These are phyloP conservation scores for Penicillium bovifimosum DNA, from an alignment of 495 filamentous ascomycete species.

Conservation along the genomic window DNA sequence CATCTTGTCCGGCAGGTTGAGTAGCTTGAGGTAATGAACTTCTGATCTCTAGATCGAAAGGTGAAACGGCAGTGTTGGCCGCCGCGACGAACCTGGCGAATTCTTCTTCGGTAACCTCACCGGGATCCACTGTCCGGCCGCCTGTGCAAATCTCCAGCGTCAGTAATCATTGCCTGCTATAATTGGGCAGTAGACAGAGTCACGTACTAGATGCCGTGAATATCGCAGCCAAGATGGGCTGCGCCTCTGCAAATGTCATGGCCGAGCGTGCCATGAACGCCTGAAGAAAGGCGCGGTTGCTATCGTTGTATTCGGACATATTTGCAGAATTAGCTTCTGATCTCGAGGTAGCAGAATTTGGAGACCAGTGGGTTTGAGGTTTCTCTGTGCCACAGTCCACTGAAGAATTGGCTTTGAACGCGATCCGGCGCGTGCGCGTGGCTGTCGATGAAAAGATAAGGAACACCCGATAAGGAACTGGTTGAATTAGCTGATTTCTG, in stretches of 20 bases:
- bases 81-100: constrained; percentile 62
- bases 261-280: constrained; percentile 74
- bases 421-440: constrained; percentile 15
- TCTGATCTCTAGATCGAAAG: constrained; percentile 83
- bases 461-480: neutral
- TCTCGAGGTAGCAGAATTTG: neutral
- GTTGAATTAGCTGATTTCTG: neutral
- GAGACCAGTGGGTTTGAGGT: neutral
- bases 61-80: constrained; percentile 65
- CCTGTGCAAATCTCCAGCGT: constrained; percentile 24
- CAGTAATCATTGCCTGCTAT: neutral
- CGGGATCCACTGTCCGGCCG: constrained; percentile 35
- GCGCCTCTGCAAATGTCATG: constrained; percentile 68
- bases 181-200: neutral
- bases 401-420: constrained; percentile 8
- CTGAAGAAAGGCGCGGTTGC: constrained; percentile 90
- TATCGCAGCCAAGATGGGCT: constrained; percentile 71
- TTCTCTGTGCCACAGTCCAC: neutral
- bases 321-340: neutral
- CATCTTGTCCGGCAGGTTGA: constrained; percentile 9
- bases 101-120: constrained; percentile 62
- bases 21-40: constrained; percentile 58
- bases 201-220: constrained; percentile 48
- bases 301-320: constrained; percentile 49
- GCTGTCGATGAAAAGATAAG: constrained; percentile 12